These are phyloP conservation scores for Kodamaea nitidulidarum DNA, from an alignment of 805 yeast genomes.

Conservation along the genomic window DNA sequence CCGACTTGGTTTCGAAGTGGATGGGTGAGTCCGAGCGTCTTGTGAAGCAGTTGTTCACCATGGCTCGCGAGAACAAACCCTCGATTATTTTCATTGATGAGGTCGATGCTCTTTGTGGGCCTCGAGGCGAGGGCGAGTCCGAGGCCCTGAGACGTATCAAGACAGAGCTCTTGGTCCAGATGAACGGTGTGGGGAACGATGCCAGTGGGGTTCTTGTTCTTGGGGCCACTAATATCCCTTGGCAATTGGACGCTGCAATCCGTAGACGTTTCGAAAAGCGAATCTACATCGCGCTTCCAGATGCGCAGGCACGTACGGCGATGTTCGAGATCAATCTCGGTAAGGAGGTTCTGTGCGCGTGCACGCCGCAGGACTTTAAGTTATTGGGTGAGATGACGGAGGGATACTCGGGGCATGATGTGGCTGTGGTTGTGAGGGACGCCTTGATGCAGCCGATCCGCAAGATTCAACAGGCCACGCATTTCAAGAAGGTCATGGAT, in stretches of 20 bases:
- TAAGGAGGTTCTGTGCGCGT: conserved; percentile 69
- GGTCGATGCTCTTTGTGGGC: conserved; percentile 96
- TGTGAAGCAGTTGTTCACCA: conserved; percentile 87
- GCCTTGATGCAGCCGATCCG: conserved; percentile 98
- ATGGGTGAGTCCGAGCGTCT: conserved; percentile 98
- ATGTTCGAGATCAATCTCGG: conserved; percentile 96
- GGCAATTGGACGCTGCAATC: conserved; percentile 98
- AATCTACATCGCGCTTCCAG: conserved; percentile 93
- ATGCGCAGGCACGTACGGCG: conserved; percentile 81
- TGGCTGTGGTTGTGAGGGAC: conserved; percentile 94
- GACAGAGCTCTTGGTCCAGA: conserved; percentile 92
- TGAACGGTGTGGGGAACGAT: conserved; percentile 99
- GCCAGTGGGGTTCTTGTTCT: conserved; percentile 86
- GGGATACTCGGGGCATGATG: conserved; percentile 96
- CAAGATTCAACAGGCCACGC: conserved; percentile 93
- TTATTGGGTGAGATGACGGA: conserved; percentile 89
- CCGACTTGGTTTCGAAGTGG: conserved; percentile 96
- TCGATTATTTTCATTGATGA: conserved; percentile 96
- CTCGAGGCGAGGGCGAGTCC: conserved; percentile 96
- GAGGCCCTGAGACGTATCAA: conserved; percentile 95
- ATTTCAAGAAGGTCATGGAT: conserved; percentile 62
- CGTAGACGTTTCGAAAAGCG: conserved; percentile 94
- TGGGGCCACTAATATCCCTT: conserved; percentile 97
- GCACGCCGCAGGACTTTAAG: conserved; percentile 68
- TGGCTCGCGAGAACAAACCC: conserved; percentile 97